Base-by-base conservation (phyloP, 768 basidiomycete genomes). In the Auriscalpium vulgare region DNA sequence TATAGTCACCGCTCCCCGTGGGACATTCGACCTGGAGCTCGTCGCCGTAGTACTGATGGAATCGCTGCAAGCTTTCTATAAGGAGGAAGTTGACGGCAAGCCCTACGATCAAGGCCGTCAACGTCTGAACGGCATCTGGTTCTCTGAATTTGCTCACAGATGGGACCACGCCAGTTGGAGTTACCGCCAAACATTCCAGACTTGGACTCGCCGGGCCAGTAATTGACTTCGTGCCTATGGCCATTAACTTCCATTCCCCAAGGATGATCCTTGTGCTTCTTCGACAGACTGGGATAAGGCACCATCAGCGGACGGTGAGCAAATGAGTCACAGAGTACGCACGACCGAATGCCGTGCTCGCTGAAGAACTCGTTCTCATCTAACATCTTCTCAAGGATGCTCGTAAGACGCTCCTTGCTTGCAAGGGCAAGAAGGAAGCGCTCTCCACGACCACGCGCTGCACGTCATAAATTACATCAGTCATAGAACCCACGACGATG, bases 171-270 rank as follows among this genome's bases (percentile, higher is more conserved):
- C 92, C 92, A 95, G 62, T 94, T 95, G n/a, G 91, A 94, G 67
- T 94, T 95, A n/a, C 91, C 92, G 52, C 94, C 93, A 70, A 97
- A 95, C 95, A 99, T 99, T 48, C 94, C 95, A 10, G 91, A 94
- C 63, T 81, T 83, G 2, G 95, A 97, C 68, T 99, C 97, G 9
- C 95, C 97, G 1, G 97, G 95, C 97, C 97, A 98, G 71, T 98
- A 99, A 37, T 82, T 81, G 35, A 98, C 91, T 65, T 93, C 90
- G 67, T 97, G 91, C 44, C 85, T 80, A 63, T 97, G 83, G 14
- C 93, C 95, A 58, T 97, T 84, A 49, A 97, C 95, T 59, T 91
- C 76, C 81, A 97, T 97, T 7, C 87, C 88, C 90, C 91, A 99
- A 4, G 97, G 97, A 56, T 88, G 78, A 10, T 93, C 87, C 70